A percentile compares a stretch with the other conserved stretches of the same genome.
phyloP scores from a whole-genome alignment of 2,329 filamentous ascomycete species.

The Colletotrichum eremochloae region DNA sequence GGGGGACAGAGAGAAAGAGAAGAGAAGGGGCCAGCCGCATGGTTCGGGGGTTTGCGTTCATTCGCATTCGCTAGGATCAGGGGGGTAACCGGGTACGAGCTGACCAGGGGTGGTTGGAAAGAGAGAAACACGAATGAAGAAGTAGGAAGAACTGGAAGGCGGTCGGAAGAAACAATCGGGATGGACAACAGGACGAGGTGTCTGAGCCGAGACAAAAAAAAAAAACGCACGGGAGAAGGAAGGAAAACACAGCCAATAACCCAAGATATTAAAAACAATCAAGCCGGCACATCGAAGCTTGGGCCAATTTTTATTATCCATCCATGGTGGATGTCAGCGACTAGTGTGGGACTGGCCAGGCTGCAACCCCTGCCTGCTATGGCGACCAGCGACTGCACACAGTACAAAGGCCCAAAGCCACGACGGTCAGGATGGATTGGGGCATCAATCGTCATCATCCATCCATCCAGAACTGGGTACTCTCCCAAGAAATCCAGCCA shows the following conservation, averaged over 20 bases:
- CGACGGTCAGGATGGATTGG: background rate
- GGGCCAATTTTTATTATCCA: conserved; percentile 10
- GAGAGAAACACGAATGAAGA: background rate
- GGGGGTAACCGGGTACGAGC: background rate
- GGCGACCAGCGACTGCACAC: background rate
- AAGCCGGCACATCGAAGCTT: conserved; percentile 21
- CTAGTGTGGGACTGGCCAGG: background rate
- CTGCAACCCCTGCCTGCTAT: background rate
- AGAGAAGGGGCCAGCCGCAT: conserved; percentile 2
- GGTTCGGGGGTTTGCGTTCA: conserved; percentile 14
- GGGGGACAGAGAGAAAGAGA: conserved; percentile 5
- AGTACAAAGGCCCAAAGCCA: background rate
- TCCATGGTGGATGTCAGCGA: background rate
- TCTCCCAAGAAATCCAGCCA: background rate
- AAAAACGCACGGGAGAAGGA: background rate
- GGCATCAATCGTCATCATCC: background rate
- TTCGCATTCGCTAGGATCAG: conserved; percentile 30
- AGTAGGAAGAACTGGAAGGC: conserved; percentile 21
- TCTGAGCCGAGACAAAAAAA: background rate
- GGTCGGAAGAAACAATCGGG: conserved; percentile 29
- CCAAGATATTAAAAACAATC: conserved; percentile 12
- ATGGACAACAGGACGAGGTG: conserved; percentile 3
- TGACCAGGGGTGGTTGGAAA: background rate
- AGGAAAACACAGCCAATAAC: background rate
- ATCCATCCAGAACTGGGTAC: background rate